Evolutionary conservation across 1,284 basidiomycete species (phyloP), one percentile per base, ranked within the genome.

Genomic region (Microbotryomycetes sp.): DNA sequence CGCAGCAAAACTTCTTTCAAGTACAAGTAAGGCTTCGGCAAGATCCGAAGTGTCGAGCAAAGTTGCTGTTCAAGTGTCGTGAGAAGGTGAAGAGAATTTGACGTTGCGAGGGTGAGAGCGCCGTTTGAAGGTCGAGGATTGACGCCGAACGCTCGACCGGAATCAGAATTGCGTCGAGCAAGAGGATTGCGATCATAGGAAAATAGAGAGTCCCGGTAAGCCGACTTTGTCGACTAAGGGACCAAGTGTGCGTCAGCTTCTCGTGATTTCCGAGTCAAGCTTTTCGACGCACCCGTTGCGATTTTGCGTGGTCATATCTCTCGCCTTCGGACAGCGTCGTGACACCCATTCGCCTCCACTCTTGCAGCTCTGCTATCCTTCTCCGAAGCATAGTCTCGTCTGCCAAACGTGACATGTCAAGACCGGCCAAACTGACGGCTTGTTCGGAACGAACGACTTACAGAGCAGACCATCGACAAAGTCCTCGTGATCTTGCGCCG

Each of bases 1-100:
- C 90, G 83, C 26, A 96, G 85, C 49, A 94, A 82, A 7, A 87
- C 88, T 76, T 94, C 90, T 74, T 96, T 96, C 78, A 96, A 88
- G 60, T 87, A 83, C 51, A 96, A 83, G 75, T 93, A 97, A 1
- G 91, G 89, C 71, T 90, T 89, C 0, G 92, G 92, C 45, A 94
- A 80, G 61, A 96, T 91, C 5, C 90, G 86, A 18, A 96, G 80
- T 57, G 83, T 81, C 3, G 89, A 88, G 75, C 92, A 96, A n/a
- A 97, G 83, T 0, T 82, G 80, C 75, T 91, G 88, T 76, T 96
- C 92, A 27, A 85, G 85, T 4, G 84, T 80, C 0, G 88, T 88
- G 66, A 97, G 85, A 13, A 97, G 81, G 72, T 94, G 89, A 11
- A 94, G 78, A 4, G 66, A 70, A 15, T 54, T 35, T 4, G 70